These are phyloP conservation scores for Amborella trichopoda DNA, from an alignment of 164 flowering plant genomes.

Conservation along the genomic window DNA sequence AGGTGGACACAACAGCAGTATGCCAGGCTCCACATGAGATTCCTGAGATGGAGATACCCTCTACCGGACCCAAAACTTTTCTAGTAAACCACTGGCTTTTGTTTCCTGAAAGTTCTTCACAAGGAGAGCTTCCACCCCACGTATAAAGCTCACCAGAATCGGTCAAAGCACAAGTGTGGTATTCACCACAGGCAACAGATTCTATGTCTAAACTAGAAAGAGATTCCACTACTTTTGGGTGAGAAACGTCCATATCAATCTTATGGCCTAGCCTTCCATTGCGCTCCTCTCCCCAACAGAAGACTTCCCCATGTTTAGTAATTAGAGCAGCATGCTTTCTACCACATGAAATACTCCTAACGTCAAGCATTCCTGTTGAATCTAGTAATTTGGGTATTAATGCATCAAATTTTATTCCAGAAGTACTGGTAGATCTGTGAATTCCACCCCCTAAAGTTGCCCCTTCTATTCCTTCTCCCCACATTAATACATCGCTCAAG, in stretches of 20 bases:
- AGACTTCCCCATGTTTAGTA: slow-evolving; percentile 56
- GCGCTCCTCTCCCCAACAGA: slow-evolving; percentile 60
- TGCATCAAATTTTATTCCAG: slow-evolving; percentile 21
- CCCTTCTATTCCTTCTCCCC: slow-evolving; percentile 54
- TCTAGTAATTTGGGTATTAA: slow-evolving; percentile 47
- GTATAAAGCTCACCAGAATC: slow-evolving; percentile 45
- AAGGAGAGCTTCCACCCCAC: slow-evolving; percentile 41
- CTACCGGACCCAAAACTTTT: slow-evolving; percentile 32
- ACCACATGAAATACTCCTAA: slow-evolving; percentile 35
- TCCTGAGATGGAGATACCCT: slow-evolving; percentile 23
- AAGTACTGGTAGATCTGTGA: slow-evolving; percentile 7
- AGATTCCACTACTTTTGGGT: slow-evolving; percentile 47
- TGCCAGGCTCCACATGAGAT: slow-evolving; percentile 78
- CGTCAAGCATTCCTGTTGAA: slow-evolving; percentile 38
- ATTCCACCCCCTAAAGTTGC: slow-evolving; percentile 25
- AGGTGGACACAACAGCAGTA: slow-evolving; percentile 40
- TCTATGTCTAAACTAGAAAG: slow-evolving; percentile 23
- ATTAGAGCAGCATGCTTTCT: slow-evolving; percentile 53
- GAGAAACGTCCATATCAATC: slow-evolving; percentile 26
- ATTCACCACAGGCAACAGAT: slow-evolving; percentile 47
- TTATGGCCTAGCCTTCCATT: slow-evolving; percentile 57
- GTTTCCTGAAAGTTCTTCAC: slow-evolving; percentile 13
- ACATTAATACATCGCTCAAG: slow-evolving; percentile 45
- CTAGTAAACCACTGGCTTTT: no score
- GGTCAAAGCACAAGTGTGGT: slow-evolving; percentile 53